A percentile compares a stretch with the other conserved stretches of the same genome.
phyloP scores from a whole-genome alignment of 441 rosid species.

The Pelargonium cotyledonis region DNA sequence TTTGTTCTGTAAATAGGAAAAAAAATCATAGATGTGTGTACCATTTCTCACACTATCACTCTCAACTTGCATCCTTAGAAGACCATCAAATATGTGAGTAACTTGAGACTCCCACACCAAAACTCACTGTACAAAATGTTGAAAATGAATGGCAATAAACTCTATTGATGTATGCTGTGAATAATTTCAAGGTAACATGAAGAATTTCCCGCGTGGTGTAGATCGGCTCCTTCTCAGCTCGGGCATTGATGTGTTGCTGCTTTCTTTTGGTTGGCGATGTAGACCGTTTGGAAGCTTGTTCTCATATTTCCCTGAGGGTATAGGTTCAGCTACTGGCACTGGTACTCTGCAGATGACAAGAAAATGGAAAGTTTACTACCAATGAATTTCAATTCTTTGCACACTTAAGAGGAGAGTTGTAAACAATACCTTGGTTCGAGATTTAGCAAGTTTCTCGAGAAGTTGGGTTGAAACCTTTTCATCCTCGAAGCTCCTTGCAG shows the following conservation, averaged over 20 bases:
- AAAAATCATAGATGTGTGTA: not conserved
- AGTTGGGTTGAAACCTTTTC: constrained; percentile 49
- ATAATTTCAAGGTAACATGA: constrained; percentile 42
- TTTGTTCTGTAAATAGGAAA: constrained; percentile 4
- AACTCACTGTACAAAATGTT: constrained; percentile 34
- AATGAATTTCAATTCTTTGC: not conserved
- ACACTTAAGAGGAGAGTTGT: not conserved
- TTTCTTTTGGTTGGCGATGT: constrained; percentile 41
- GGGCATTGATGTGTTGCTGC: constrained; percentile 36
- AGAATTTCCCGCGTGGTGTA: constrained; percentile 68
- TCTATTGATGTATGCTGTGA: constrained; percentile 14
- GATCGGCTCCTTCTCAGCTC: constrained; percentile 80
- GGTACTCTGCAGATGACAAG: constrained; percentile 37
- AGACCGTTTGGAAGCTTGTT: constrained; percentile 36
- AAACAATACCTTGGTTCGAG: constrained; percentile 52
- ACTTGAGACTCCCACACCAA: constrained; percentile 19
- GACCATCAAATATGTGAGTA: constrained; percentile 9
- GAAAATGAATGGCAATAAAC: constrained; percentile 9
- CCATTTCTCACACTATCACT: constrained; percentile 14
- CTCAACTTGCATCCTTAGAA: constrained; percentile 14
- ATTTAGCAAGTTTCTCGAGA: constrained; percentile 44
- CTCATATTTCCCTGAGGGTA: constrained; percentile 35
- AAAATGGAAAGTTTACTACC: constrained; percentile 10
- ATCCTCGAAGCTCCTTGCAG: constrained; percentile 30
- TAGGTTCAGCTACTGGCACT: constrained; percentile 37